These are phyloP conservation scores for Cucurbita moschata DNA, from an alignment of 306 rosid genomes.

Conservation along the genomic window DNA sequence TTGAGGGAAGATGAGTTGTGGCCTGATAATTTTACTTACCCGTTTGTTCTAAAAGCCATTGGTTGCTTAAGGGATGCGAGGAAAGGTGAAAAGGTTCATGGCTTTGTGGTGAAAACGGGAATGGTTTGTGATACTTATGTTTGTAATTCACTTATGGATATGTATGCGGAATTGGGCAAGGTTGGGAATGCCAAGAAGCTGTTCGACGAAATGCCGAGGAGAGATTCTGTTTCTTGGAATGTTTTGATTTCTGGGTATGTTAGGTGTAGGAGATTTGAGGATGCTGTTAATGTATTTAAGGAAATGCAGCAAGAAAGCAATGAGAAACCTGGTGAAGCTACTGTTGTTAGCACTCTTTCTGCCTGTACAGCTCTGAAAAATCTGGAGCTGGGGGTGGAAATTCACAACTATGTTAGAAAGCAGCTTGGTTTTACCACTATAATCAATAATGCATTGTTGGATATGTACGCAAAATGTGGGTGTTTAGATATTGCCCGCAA, in stretches of 20 bases:
- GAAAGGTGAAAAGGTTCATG: constrained; percentile 48
- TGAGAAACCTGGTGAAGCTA: constrained; percentile 43
- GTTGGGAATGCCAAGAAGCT: constrained; percentile 9
- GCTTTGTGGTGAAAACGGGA: constrained; percentile 39
- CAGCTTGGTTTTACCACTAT: constrained; percentile 26
- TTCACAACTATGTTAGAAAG: constrained; percentile 33
- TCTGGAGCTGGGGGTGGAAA: constrained; percentile 46
- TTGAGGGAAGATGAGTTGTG: constrained; percentile 31
- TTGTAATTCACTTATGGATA: constrained; percentile 56
- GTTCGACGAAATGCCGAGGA: constrained; percentile 45
- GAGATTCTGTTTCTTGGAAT: constrained; percentile 58
- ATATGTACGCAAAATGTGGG: constrained; percentile 59
- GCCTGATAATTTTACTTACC: constrained; percentile 65
- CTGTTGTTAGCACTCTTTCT: constrained; percentile 44
- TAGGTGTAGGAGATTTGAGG: constrained; percentile 33
- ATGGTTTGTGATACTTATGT: constrained; percentile 45
- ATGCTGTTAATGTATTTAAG: constrained; percentile 29
- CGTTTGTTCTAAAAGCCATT: constrained; percentile 51
- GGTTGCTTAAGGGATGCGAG: constrained; percentile 28
- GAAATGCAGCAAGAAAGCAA: constrained; percentile 31
- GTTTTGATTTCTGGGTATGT: constrained; percentile 43
- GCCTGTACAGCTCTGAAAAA: constrained; percentile 42
- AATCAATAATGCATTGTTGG: constrained; percentile 40
- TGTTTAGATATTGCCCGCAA: constrained; percentile 22
- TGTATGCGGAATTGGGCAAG: constrained; percentile 42